A percentile compares a stretch with the other conserved stretches of the same genome.
phyloP scores from a whole-genome alignment of 192 early-diverging fungal genomes.

The Paraglomus occultum region DNA sequence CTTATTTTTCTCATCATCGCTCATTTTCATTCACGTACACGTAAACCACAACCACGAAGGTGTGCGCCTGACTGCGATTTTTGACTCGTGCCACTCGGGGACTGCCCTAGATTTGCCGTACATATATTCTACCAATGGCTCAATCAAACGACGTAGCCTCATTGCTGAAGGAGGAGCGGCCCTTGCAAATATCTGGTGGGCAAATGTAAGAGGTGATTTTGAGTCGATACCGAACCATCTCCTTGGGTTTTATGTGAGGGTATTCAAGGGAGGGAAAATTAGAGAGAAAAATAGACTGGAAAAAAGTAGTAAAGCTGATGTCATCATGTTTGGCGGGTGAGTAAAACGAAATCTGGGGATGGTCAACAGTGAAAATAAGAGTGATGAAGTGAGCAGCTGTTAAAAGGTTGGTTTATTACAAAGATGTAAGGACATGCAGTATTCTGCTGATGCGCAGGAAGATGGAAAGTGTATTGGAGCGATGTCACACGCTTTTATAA shows the following conservation, averaged over 20 bases:
- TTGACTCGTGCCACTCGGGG: constrained; percentile 74
- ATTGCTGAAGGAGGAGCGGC: constrained; percentile 31
- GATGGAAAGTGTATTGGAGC: constrained; percentile 49
- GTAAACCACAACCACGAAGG: constrained; percentile 35
- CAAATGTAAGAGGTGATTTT: constrained; percentile 27
- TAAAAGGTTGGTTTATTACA: neutral
- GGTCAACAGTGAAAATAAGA: neutral
- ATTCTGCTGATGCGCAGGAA: constrained; percentile 59
- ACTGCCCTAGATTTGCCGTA: constrained; percentile 68
- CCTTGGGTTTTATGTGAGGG: too few relatives aligned
- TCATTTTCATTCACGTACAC: too few relatives aligned
- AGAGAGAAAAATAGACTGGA: constrained; percentile 29
- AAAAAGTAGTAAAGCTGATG: constrained; percentile 47
- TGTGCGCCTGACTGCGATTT: constrained; percentile 65
- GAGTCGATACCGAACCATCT: too few relatives aligned
- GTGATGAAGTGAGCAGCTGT: neutral
- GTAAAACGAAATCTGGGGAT: neutral
- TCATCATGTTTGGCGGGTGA: constrained; percentile 65
- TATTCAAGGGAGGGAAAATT: constrained; percentile 33
- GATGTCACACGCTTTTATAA: constrained; percentile 64
- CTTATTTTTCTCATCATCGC: too few relatives aligned
- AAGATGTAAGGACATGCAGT: constrained; percentile 64
- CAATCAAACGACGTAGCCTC: constrained; percentile 31
- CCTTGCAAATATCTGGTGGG: constrained; percentile 32
- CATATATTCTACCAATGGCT: constrained; percentile 56